Evolutionary conservation across 345 rosid genomes (phyloP).

Genomic region (Lumnitzera racemosa): DNA sequence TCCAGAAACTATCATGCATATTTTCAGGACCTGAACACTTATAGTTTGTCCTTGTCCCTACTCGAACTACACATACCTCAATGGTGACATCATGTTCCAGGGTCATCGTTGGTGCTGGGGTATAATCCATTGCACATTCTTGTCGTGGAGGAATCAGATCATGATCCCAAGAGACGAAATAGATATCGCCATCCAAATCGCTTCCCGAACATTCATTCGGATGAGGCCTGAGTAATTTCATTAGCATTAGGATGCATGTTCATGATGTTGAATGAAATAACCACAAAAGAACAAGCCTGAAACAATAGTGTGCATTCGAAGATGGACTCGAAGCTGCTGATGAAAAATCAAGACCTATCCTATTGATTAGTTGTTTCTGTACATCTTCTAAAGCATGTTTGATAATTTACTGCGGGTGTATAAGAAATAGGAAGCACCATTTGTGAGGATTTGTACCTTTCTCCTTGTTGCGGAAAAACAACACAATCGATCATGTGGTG

Average conservation of each 20-base stretch:
- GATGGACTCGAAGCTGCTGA: too few species aligned
- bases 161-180: slow-evolving; percentile 36
- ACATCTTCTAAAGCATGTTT: too few species aligned
- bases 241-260: slow-evolving; percentile 10
- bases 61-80: slow-evolving; percentile 17
- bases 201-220: slow-evolving; percentile 80
- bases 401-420: too few species aligned
- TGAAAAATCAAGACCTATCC: too few species aligned
- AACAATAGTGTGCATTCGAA: background rate
- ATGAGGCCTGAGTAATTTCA: slow-evolving; percentile 47
- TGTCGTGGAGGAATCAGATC: slow-evolving; percentile 19
- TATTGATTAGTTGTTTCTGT: too few species aligned
- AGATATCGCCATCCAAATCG: slow-evolving; percentile 53
- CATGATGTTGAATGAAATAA: background rate
- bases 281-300: background rate
- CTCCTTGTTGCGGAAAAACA: slow-evolving; percentile 56
- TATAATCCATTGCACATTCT: slow-evolving; percentile 27
- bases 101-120: slow-evolving; percentile 2
- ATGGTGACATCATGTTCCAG: slow-evolving; percentile 24
- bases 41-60: too few species aligned
- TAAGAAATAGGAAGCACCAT: background rate
- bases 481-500: slow-evolving; percentile 48
- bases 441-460: slow-evolving; percentile 16
- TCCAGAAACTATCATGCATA: too few species aligned
- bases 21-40: too few species aligned